These are phyloP conservation scores for Alternaria alternata DNA, from an alignment of 2,329 filamentous ascomycete species.

Conservation along the genomic window DNA sequence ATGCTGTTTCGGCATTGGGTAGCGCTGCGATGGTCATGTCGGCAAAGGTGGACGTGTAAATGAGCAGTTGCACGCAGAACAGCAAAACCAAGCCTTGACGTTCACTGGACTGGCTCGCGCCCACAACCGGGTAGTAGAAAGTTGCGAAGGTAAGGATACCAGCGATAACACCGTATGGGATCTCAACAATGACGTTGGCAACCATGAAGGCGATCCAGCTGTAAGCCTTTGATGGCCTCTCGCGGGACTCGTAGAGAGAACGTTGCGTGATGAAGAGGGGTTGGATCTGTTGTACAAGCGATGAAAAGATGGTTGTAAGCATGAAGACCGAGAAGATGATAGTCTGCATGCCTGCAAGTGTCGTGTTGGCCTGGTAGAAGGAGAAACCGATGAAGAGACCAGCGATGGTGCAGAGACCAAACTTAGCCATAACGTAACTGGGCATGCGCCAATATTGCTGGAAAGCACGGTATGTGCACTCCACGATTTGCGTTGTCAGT, in stretches of 20 bases:
- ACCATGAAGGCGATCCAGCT: slow-evolving; percentile 78
- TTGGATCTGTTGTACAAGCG: slow-evolving; percentile 65
- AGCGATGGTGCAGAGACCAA: slow-evolving; percentile 35
- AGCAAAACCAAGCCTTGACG: slow-evolving; percentile 68
- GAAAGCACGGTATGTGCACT: slow-evolving; percentile 54
- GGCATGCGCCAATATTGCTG: slow-evolving; percentile 59
- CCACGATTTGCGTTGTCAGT: slow-evolving; percentile 41
- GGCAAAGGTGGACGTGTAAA: slow-evolving; percentile 76
- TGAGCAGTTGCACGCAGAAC: slow-evolving; percentile 70
- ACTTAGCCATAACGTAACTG: slow-evolving; percentile 51
- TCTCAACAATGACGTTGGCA: slow-evolving; percentile 75
- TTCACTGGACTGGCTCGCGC: slow-evolving; percentile 54
- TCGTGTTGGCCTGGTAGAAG: slow-evolving; percentile 51
- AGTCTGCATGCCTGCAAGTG: slow-evolving; percentile 55
- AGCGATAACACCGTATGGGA: slow-evolving; percentile 71
- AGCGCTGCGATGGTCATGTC: slow-evolving; percentile 77
- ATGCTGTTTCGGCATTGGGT: slow-evolving; percentile 72
- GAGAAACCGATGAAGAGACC: slow-evolving; percentile 52
- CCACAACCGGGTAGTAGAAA: slow-evolving; percentile 69
- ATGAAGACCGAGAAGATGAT: slow-evolving; percentile 62
- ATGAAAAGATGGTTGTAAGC: slow-evolving; percentile 53
- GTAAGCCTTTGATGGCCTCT: slow-evolving; percentile 73
- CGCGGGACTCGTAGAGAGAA: slow-evolving; percentile 66
- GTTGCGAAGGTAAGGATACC: slow-evolving; percentile 69
- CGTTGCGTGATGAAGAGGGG: slow-evolving; percentile 67